Base-by-base conservation (phyloP, 441 rosid genomes). In the Biscutella laevigata region DNA sequence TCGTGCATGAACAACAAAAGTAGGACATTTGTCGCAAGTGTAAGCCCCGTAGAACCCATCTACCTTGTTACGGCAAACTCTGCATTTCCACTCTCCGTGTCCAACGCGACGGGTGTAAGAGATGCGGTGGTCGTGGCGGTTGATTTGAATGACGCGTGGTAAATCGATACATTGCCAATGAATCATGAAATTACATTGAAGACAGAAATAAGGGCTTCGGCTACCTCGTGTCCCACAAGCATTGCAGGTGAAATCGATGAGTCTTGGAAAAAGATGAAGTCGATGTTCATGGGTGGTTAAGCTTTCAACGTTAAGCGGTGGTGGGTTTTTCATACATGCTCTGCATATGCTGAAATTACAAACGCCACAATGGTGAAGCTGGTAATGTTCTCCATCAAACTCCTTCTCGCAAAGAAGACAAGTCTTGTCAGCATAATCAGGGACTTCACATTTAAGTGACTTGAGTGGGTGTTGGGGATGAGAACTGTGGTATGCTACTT, bases 161-260 rank as follows among this genome's bases (percentile, higher is more conserved):
- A 66, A 15, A 16, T 21, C 66, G 2, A 57, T 57, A 2, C 69
- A 69, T 0, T 58, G 7, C 4, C 59, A 6, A 32, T 69, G 73
- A 1, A 63, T 33, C 33, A 58, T 29, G 13, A 63, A 60, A 35
- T 53, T 38, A 53, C 70, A 59, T 0, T 10, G 3, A 17, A 41
- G 39, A 67, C 78, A 28, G 14, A 79, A 79, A 71, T 79, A 71
- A 53, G 82, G 86, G 15, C 71, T 72, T 34, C 58, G 41, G 12
- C 67, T 74, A 51, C 73, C 64, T 40, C 30, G 66, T 13, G 64
- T 78, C 29, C 77, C 53, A 62, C 83, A 83, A 30, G 73, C 69
- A 59, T 64, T 62, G 52, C 67, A 70, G 19, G 15, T 39, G 45
- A 59, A 59, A 1, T 33, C 0, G 0, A 59, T 21, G 1, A 0